Evolutionary conservation across 345 rosid genomes (phyloP), one percentile per base, ranked within the genome.

Genomic region (Rhodomyrtus tomentosa): DNA sequence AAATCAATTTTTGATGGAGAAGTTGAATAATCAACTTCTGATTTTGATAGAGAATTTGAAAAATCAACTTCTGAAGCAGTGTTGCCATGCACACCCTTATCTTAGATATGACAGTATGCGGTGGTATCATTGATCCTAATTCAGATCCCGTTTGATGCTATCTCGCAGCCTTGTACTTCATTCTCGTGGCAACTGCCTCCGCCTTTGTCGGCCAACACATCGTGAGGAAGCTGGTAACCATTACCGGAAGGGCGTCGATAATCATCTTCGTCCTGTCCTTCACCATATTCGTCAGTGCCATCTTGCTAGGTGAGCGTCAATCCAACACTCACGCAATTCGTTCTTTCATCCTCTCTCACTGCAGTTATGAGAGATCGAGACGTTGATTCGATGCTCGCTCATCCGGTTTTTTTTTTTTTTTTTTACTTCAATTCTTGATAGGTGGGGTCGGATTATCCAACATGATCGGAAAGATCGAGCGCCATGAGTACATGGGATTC

Each of bases 401-500:
- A n/a, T n/a, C n/a, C n/a, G n/a, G n/a, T n/a, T n/a, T 18, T 42
- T 0, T 55, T 45, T 5, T 11, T 51, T 6, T 50, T 27, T 5
- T n/a, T 51, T 6, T 53, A n/a, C 16, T 36, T 20, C n/a, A n/a
- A n/a, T 68, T 49, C 40, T 54, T 73, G 59, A 45, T 29, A 88
- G 88, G 88, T 56, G 90, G 88, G 48, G 88, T 88, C 82, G 87
- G 88, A 10, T 40, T 87, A 55, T 83, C 88, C 12, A 86, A 82
- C 89, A 83, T 84, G 87, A 85, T 88, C 27, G 81, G 68, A 83
- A 89, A 86, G 82, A 85, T 88, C 25, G 49, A 84, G n/a, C 36
- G 48, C 27, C 50, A 74, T 25, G 90, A 86, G 7, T 88, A 84
- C 85, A 84, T 85, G 90, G 91, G 90, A 21, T 84, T 89, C 76